phyloP scores from a whole-genome alignment of 2,329 filamentous ascomycete species.

The Aspergillus pseudoterreus region DNA sequence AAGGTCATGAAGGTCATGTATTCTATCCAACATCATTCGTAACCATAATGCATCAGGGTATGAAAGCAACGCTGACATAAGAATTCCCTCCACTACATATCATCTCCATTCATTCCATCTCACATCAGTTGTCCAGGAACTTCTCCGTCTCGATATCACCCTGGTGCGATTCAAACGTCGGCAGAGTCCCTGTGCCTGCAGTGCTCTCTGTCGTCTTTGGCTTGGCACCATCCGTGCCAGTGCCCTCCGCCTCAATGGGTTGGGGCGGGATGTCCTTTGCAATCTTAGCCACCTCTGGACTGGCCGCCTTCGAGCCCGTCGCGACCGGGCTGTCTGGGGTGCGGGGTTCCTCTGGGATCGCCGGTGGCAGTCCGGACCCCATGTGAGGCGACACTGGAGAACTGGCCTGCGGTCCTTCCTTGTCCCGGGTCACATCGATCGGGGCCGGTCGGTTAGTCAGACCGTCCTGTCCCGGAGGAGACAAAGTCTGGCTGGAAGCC shows the following conservation, averaged over 20 bases:
- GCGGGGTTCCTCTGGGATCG: constrained; percentile 33
- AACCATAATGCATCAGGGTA: constrained; percentile 1
- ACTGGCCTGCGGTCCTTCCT: constrained; percentile 16
- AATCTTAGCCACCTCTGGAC: too few species aligned
- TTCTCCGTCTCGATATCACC: constrained; percentile 5
- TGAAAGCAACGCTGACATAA: background rate
- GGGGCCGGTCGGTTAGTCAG: constrained; percentile 18
- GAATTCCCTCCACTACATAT: background rate
- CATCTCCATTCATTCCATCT: background rate
- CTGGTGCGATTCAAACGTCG: constrained; percentile 8
- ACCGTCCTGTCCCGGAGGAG: constrained; percentile 25
- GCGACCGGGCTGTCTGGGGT: constrained; percentile 23
- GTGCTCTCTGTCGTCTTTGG: background rate
- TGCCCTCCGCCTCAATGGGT: background rate
- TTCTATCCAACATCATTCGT: background rate
- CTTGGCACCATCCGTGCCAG: background rate
- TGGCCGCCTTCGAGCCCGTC: background rate
- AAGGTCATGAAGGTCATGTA: background rate
- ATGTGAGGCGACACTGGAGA: constrained; percentile 29
- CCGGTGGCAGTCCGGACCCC: constrained; percentile 26
- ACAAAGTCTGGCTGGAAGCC: constrained; percentile 31
- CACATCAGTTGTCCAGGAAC: constrained; percentile 5
- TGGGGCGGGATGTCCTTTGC: too few species aligned
- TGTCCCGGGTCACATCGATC: constrained; percentile 23
- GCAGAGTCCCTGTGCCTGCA: background rate